These are phyloP conservation scores for Claviceps sorghi DNA, from an alignment of 2,329 filamentous ascomycete genomes.

Conservation along the genomic window DNA sequence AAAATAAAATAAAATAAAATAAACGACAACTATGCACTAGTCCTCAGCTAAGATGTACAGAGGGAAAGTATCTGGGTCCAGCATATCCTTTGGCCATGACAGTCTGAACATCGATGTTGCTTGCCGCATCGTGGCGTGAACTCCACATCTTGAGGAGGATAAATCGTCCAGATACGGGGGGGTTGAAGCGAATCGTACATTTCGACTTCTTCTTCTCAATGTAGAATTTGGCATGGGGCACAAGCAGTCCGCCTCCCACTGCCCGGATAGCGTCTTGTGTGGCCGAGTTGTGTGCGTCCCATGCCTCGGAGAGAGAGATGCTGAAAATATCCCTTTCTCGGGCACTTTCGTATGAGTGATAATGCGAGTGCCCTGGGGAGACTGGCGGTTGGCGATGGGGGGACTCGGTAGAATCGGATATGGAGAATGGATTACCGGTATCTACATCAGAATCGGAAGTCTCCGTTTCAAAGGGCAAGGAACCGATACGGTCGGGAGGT, in stretches of 20 bases:
- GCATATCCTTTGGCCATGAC: conserved; percentile 73
- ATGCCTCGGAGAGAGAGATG: conserved; percentile 19
- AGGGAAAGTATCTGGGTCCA: conserved; percentile 71
- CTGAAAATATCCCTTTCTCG: conserved; percentile 1
- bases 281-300: conserved; percentile 35
- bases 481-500: conserved; percentile 37
- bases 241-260: conserved; percentile 46
- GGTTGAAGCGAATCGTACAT: conserved; percentile 75
- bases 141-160: conserved; percentile 87
- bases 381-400: conserved; percentile 10
- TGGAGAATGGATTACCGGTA: conserved; percentile 13
- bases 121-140: conserved; percentile 45
- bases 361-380: conserved; percentile 10
- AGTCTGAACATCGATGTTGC: conserved; percentile 81
- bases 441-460: conserved; percentile 21
- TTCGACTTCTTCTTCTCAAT: conserved; percentile 72
- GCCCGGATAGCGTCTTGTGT: conserved; percentile 43
- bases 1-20: background rate
- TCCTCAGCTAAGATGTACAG: conserved; percentile 41
- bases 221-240: conserved; percentile 67
- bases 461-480: conserved; percentile 39
- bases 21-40: background rate
- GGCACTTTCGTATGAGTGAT: background rate
- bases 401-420: conserved; percentile 14
- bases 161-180: conserved; percentile 66